Conservation (phyloP, 768 basidiomycete genomes). For the Rhodocollybia butyracea region DNA sequence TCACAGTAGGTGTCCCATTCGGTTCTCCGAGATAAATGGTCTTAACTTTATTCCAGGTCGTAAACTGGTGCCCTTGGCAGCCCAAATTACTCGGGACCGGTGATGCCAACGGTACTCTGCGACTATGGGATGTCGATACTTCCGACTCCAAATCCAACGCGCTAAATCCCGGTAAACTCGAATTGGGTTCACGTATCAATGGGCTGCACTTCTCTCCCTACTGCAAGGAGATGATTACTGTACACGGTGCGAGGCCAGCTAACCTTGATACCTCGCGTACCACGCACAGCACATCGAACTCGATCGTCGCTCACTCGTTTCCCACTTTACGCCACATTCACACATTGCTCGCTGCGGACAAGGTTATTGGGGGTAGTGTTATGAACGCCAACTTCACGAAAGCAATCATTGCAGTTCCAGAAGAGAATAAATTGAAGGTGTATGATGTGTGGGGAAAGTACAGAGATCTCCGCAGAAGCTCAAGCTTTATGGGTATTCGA, state of each 20-base stretch:
- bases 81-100: conserved; percentile 75
- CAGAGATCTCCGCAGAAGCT: conserved; percentile 27
- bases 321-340: conserved; percentile 56
- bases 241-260: conserved; percentile 45
- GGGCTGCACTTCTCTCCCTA: conserved; percentile 74
- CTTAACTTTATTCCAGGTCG: conserved; percentile 44
- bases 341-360: conserved; percentile 32
- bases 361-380: conserved; percentile 59
- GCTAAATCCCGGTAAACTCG: conserved; percentile 39
- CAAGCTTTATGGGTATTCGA: conserved; percentile 21
- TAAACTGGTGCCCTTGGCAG: conserved; percentile 90
- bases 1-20: conserved; percentile 37
- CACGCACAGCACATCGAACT: conserved; percentile 24
- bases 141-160: conserved; percentile 34
- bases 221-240: conserved; percentile 82
- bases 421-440: conserved; percentile 64
- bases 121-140: conserved; percentile 45
- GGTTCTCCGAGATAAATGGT: background rate
- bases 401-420: conserved; percentile 57
- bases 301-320: conserved; percentile 52
- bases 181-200: conserved; percentile 58
- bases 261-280: background rate
- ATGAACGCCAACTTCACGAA: conserved; percentile 49
- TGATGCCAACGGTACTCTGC: conserved; percentile 48
- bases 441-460: conserved; percentile 55